These are phyloP conservation scores for Zopfochytrium polystomum DNA, from an alignment of 371 early-diverging fungal species.

Conservation along the genomic window DNA sequence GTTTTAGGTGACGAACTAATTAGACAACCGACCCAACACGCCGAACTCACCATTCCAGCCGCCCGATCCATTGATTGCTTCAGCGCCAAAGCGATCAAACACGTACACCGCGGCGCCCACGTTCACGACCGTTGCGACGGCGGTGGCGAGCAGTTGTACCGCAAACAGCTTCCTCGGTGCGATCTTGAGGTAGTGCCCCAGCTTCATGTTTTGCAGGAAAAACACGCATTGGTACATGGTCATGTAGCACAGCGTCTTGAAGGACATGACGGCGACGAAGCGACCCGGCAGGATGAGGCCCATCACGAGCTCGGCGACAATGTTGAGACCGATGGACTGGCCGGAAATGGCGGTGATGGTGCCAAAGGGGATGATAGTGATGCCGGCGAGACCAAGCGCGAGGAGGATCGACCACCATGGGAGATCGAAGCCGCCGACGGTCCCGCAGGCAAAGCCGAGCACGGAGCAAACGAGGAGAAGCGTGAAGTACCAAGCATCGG, in stretches of 20 bases:
- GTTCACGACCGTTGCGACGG: slow-evolving; percentile 13
- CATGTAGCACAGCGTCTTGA: too few relatives aligned
- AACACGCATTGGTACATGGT: slow-evolving; percentile 33
- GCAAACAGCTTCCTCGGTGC: slow-evolving; percentile 34
- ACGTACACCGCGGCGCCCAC: slow-evolving; percentile 6
- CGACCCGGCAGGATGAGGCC: slow-evolving; percentile 41
- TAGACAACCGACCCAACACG: too few relatives aligned
- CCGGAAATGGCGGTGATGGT: slow-evolving; percentile 42
- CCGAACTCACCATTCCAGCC: slow-evolving; percentile 1
- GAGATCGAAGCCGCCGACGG: slow-evolving; percentile 32
- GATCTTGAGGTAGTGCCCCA: slow-evolving; percentile 48
- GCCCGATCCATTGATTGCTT: slow-evolving; percentile 7
- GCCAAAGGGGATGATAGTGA: slow-evolving; percentile 37
- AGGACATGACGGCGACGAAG: slow-evolving; percentile 27
- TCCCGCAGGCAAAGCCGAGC: slow-evolving; percentile 65
- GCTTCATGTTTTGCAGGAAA: slow-evolving; percentile 41
- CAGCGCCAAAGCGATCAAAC: slow-evolving; percentile 10
- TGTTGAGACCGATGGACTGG: slow-evolving; percentile 37
- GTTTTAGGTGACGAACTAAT: too few relatives aligned
- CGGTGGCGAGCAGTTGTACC: slow-evolving; percentile 25
- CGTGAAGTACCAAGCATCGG: slow-evolving; percentile 50
- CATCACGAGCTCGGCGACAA: slow-evolving; percentile 40
- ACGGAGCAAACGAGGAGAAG: slow-evolving; percentile 63
- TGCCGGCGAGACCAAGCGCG: slow-evolving; percentile 18
- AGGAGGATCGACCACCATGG: slow-evolving; percentile 38